These are phyloP conservation scores for Aspergillus fructus DNA, from an alignment of 2,329 filamentous ascomycete genomes.

Conservation along the genomic window DNA sequence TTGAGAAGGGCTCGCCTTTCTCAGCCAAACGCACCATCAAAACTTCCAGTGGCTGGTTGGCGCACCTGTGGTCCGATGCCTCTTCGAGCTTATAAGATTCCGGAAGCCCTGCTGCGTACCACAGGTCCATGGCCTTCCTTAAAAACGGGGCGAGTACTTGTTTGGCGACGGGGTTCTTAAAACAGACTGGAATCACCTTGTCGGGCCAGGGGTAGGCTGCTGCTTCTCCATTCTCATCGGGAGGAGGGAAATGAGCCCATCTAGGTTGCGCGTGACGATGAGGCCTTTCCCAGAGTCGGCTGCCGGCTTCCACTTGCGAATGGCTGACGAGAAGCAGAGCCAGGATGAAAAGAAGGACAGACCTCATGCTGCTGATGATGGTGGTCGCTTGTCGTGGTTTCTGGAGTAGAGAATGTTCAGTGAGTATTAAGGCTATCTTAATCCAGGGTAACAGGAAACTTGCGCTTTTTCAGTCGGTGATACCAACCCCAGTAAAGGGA, in stretches of 20 bases:
- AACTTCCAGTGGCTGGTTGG: background rate
- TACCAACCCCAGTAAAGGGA: too few relatives aligned
- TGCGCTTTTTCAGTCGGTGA: too few relatives aligned
- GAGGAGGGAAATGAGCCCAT: background rate
- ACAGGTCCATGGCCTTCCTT: constrained; percentile 3
- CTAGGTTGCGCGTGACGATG: background rate
- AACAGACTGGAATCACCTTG: constrained; percentile 1
- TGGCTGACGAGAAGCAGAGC: background rate
- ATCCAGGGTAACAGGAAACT: too few relatives aligned
- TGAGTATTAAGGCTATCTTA: too few relatives aligned
- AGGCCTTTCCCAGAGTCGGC: constrained; percentile 2
- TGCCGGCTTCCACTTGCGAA: constrained; percentile 2
- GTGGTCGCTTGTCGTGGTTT: too few relatives aligned
- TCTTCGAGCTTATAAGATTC: background rate
- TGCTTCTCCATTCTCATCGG: too few relatives aligned
- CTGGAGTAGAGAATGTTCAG: too few relatives aligned
- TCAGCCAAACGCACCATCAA: background rate
- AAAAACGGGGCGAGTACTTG: background rate
- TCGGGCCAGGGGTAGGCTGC: background rate
- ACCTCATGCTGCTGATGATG: too few relatives aligned
- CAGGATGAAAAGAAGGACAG: background rate
- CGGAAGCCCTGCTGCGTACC: constrained; percentile 9
- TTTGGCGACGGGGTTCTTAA: background rate
- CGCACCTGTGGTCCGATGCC: background rate
- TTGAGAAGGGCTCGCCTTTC: too few relatives aligned